A percentile compares a stretch with the other conserved stretches of the same genome.
Evolutionary conservation across 129 eudicot genomes (phyloP).

Genomic region (Daucus carota): DH1_v3.0 NC_030386.2:19546501-19547000

Average conservation of each 20-base stretch:
- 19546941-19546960: no score
- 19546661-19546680: neutral
- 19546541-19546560: conserved; percentile 78
- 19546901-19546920: neutral
- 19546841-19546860: no score
- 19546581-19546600: neutral
- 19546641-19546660: neutral
- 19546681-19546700: neutral
- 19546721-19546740: neutral
- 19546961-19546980: no score
- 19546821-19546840: no score
- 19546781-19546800: no score
- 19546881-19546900: no score
- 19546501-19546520: conserved; percentile 82
- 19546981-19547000: neutral
- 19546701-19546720: neutral
- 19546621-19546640: neutral
- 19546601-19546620: neutral
- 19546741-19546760: neutral
- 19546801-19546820: neutral
- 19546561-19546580: conserved; percentile 7
- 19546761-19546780: no score
- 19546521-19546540: conserved; percentile 77
- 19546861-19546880: no score
- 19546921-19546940: no score